Percentiles rank a stretch among this genome's conserved stretches.
Evolutionary conservation across 192 early-diverging fungal species (phyloP).

Genomic region (Backusella luteola): DNA sequence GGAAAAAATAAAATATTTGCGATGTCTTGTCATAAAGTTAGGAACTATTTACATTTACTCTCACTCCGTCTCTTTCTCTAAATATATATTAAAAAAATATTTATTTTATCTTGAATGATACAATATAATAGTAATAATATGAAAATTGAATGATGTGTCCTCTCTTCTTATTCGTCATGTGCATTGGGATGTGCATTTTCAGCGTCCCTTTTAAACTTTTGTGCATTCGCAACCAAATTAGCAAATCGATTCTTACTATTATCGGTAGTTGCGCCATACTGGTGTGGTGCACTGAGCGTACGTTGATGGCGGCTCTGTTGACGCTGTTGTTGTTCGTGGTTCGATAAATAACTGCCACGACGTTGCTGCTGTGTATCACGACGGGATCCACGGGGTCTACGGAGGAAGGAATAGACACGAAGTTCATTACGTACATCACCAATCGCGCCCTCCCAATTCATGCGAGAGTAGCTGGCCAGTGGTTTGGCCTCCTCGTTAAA

Average conservation of each 20-base stretch:
- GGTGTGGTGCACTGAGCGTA: not conserved
- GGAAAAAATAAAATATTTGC: too few relatives aligned
- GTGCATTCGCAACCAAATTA: constrained; percentile 13
- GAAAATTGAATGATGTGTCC: not conserved
- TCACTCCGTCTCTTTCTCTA: too few relatives aligned
- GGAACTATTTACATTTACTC: not conserved
- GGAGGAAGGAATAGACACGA: constrained; percentile 22
- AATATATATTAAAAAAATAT: not conserved
- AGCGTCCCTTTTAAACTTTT: constrained; percentile 18
- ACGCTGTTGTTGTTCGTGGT: not conserved
- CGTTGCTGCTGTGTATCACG: not conserved
- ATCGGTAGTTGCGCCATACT: not conserved
- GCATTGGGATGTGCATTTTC: constrained; percentile 2
- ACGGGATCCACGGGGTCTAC: not conserved
- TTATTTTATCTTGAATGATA: too few relatives aligned
- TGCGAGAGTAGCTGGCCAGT: constrained; percentile 33
- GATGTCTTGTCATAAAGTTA: too few relatives aligned
- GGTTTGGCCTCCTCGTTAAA: constrained; percentile 38
- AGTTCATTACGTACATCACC: constrained; percentile 32
- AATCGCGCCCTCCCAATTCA: constrained; percentile 39
- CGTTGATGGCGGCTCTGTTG: not conserved
- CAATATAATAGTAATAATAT: too few relatives aligned
- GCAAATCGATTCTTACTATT: constrained; percentile 23
- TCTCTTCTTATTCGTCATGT: not conserved
- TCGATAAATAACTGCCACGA: not conserved